These are phyloP conservation scores for Tritrichomonas musculus DNA, from an alignment of 208 protist genomes.

Conservation along the genomic window DNA sequence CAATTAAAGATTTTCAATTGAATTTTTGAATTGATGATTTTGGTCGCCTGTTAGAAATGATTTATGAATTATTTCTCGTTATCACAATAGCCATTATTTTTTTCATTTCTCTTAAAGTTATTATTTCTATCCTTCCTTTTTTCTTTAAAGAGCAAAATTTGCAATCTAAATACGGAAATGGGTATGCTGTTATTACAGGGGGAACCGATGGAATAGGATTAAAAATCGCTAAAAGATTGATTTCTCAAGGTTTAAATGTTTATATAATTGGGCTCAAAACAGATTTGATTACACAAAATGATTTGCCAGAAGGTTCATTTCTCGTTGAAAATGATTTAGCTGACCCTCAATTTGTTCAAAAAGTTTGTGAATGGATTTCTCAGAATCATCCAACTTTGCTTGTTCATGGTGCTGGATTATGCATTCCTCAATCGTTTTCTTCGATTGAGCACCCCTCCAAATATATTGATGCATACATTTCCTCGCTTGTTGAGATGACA, in stretches of 20 bases:
- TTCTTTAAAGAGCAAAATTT: neutral
- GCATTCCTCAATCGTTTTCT: neutral
- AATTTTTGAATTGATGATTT: no score
- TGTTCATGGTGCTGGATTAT: neutral
- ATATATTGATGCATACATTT: neutral
- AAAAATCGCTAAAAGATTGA: neutral
- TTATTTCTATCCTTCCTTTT: neutral
- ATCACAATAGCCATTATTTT: neutral
- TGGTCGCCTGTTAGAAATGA: no score
- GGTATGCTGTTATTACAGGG: neutral
- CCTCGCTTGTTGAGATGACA: neutral
- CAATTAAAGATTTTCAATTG: no score
- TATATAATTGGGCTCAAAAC: neutral
- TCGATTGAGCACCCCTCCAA: neutral
- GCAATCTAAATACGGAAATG: neutral
- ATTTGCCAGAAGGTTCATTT: neutral
- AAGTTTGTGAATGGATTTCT: conserved; percentile 7
- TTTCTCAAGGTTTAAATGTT: neutral
- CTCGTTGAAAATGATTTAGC: neutral
- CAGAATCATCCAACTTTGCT: neutral
- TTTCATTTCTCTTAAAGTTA: neutral
- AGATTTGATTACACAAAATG: neutral
- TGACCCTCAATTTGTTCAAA: neutral
- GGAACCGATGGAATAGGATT: conserved; percentile 28
- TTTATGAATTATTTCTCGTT: no score